Conservation (phyloP, 257 asterid genomes). For the Solanum peruvianum region DNA sequence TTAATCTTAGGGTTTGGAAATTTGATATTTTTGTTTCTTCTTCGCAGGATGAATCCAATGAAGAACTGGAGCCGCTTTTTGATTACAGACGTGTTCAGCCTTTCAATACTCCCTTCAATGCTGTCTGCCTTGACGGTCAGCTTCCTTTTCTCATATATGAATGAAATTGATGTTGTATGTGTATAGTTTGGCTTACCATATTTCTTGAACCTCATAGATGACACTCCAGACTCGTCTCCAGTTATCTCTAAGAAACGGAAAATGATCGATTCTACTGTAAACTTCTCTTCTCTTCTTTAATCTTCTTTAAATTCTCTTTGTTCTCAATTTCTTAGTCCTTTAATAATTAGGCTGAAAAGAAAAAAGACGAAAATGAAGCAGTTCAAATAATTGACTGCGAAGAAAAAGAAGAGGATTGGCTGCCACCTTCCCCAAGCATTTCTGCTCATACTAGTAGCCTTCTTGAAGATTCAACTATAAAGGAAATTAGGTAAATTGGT, state of each 20-base stretch:
- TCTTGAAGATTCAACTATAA: constrained; percentile 58
- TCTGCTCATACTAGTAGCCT: constrained; percentile 4
- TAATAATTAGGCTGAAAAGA: constrained; percentile 28
- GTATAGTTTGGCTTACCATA: not conserved
- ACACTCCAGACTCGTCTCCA: constrained; percentile 40
- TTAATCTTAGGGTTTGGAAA: not conserved
- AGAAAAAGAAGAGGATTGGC: constrained; percentile 83
- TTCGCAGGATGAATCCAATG: constrained; percentile 41
- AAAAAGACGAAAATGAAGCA: constrained; percentile 22
- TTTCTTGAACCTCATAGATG: constrained; percentile 35
- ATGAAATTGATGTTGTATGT: not conserved
- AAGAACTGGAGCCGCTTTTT: constrained; percentile 91
- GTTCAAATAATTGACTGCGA: constrained; percentile 28
- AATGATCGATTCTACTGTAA: constrained; percentile 28
- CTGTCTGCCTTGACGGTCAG: constrained; percentile 45
- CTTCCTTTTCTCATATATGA: not conserved
- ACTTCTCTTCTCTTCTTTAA: not conserved
- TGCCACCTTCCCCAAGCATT: constrained; percentile 65
- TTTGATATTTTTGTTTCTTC: not conserved
- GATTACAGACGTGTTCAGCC: constrained; percentile 92
- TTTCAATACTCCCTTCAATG: constrained; percentile 22
- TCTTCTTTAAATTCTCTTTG: not conserved
- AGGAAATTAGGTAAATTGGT: constrained; percentile 58
- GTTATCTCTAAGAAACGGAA: constrained; percentile 40
- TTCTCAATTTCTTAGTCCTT: not conserved